These are phyloP conservation scores for Cyberlindnera mrakii DNA, from an alignment of 805 yeast genomes.

Conservation along the genomic window DNA sequence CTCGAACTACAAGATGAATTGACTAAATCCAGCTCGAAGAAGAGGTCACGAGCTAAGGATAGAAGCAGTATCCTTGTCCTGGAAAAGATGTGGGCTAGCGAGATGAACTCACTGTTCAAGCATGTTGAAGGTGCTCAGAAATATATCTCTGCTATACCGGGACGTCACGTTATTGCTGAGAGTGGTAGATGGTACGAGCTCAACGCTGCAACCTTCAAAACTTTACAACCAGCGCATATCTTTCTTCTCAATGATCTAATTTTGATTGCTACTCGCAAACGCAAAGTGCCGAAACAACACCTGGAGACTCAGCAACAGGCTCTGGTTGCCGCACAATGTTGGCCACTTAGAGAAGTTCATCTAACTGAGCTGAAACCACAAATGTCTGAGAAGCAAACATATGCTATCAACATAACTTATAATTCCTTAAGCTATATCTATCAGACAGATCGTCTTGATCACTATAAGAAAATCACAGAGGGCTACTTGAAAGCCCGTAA, in stretches of 20 bases:
- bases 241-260: conserved; percentile 74
- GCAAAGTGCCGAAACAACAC: conserved; percentile 24
- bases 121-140: conserved; percentile 92
- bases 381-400: conserved; percentile 20
- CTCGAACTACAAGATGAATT: conserved; percentile 20
- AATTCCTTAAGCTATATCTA: conserved; percentile 48
- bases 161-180: conserved; percentile 74
- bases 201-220: conserved; percentile 79
- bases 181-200: conserved; percentile 83
- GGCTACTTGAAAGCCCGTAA: conserved; percentile 57
- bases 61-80: conserved; percentile 66
- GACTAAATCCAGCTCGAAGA: conserved; percentile 11
- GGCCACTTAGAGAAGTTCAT: conserved; percentile 63
- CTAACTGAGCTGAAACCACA: conserved; percentile 16
- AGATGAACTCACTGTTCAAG: conserved; percentile 61
- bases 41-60: conserved; percentile 55
- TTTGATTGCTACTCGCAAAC: conserved; percentile 62
- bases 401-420: conserved; percentile 40
- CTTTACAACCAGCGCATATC: conserved; percentile 67
- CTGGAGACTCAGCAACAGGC: conserved; percentile 27
- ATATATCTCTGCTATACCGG: conserved; percentile 65
- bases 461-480: conserved; percentile 45
- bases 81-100: conserved; percentile 77
- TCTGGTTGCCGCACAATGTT: conserved; percentile 68
- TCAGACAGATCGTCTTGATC: conserved; percentile 56